Percentiles rank a stretch among this genome's conserved stretches.
Conservation (phyloP, 1,139 yeast species). For the Protomyces inundatus region DNA sequence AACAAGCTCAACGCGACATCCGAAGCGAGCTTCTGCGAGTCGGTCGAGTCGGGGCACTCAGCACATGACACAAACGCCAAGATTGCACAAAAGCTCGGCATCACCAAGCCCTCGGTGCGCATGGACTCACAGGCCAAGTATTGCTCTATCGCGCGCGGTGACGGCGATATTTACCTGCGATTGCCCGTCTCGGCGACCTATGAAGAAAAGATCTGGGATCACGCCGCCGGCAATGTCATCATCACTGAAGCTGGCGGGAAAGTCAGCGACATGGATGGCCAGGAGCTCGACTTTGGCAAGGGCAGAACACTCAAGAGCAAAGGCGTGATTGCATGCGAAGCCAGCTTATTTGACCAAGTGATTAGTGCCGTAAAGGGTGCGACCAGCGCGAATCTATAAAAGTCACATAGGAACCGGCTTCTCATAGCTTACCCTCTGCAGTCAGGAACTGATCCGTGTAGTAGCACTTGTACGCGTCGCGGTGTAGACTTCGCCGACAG, state of each 20-base stretch:
- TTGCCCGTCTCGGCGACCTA: conserved; percentile 71
- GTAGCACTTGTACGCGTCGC: conserved; percentile 23
- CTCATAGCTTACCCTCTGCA: background rate
- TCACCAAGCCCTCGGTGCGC: conserved; percentile 49
- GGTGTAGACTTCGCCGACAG: conserved; percentile 50
- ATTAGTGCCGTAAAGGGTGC: conserved; percentile 18
- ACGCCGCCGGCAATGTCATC: conserved; percentile 88
- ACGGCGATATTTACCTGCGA: conserved; percentile 86
- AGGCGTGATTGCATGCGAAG: conserved; percentile 70
- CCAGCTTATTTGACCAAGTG: conserved; percentile 20
- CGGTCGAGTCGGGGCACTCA: conserved; percentile 95
- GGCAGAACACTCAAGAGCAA: conserved; percentile 77
- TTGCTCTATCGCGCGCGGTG: conserved; percentile 83
- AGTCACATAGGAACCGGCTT: background rate
- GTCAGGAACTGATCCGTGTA: conserved; percentile 12
- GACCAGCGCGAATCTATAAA: background rate
- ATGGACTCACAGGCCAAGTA: conserved; percentile 95
- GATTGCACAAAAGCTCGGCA: conserved; percentile 63
- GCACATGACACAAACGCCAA: conserved; percentile 80
- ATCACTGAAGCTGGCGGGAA: conserved; percentile 86
- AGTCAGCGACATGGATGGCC: conserved; percentile 78
- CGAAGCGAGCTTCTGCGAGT: conserved; percentile 73
- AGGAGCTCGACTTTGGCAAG: conserved; percentile 68
- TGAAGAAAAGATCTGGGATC: conserved; percentile 97
- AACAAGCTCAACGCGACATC: conserved; percentile 37